Conservation (phyloP, 495 filamentous ascomycete species). For the Xylaria sp. region DNA sequence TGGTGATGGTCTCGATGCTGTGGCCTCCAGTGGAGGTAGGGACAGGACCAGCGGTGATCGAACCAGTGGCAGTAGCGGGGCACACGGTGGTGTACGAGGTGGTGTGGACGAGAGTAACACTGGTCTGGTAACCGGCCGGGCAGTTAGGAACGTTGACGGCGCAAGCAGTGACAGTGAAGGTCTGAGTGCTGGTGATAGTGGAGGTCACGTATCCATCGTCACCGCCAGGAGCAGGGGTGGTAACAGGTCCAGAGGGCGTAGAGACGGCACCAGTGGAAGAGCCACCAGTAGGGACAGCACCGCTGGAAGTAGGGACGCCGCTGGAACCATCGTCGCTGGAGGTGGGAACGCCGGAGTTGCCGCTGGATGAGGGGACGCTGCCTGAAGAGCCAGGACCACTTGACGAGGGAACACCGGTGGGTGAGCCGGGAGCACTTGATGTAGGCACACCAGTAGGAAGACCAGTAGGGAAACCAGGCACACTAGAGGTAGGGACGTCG, state of each 20-base stretch:
- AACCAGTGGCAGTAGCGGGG: slow-evolving; percentile 39
- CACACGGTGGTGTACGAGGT: slow-evolving; percentile 43
- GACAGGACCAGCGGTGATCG: slow-evolving; percentile 34
- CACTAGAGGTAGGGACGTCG: not conserved
- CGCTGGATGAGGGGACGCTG: not conserved
- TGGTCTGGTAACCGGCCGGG: slow-evolving; percentile 42
- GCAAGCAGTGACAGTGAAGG: slow-evolving; percentile 44
- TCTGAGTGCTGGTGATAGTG: slow-evolving; percentile 36
- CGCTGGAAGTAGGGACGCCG: not conserved
- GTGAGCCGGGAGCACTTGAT: not conserved
- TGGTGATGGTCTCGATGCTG: slow-evolving; percentile 37
- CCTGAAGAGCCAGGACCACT: not conserved
- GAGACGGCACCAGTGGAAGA: slow-evolving; percentile 1
- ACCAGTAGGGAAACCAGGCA: not conserved
- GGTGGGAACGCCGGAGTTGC: not conserved
- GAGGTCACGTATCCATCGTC: slow-evolving; percentile 33
- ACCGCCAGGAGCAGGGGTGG: slow-evolving; percentile 26
- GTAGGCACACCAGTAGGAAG: not conserved
- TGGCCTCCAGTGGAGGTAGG: slow-evolving; percentile 34
- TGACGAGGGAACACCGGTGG: slow-evolving; percentile 2
- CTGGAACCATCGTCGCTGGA: not conserved
- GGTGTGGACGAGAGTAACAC: slow-evolving; percentile 38
- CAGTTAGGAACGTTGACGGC: slow-evolving; percentile 44
- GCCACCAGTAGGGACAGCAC: not conserved
- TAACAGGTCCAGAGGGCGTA: slow-evolving; percentile 21